Evolutionary conservation across 2,329 filamentous ascomycete genomes (phyloP).

Genomic region (Exophiala lecanii-corni): DNA sequence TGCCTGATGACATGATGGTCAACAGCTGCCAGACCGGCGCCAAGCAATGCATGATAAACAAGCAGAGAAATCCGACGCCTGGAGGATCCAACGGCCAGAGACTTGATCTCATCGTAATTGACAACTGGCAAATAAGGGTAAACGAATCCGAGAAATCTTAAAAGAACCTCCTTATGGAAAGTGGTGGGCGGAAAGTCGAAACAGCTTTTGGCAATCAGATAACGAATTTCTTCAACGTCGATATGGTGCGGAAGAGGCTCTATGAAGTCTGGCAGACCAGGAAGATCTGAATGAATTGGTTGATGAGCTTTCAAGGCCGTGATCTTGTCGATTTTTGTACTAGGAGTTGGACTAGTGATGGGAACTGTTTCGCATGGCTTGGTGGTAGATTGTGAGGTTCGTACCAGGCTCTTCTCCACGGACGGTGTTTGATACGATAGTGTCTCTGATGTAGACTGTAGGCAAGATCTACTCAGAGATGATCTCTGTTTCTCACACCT

Average conservation of each 20-base stretch:
- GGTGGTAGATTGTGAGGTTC: too few relatives aligned
- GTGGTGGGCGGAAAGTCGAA: slow-evolving; percentile 2
- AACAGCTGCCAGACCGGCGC: slow-evolving; percentile 10
- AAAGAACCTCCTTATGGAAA: slow-evolving; percentile 5
- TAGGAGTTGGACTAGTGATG: too few relatives aligned
- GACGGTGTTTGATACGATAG: too few relatives aligned
- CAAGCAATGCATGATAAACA: slow-evolving; percentile 8
- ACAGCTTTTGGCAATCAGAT: slow-evolving; percentile 1
- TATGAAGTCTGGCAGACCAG: slow-evolving; percentile 11
- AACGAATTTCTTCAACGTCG: slow-evolving; percentile 4
- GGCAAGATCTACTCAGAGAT: too few relatives aligned
- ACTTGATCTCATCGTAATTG: slow-evolving; percentile 5
- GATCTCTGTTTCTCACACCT: too few relatives aligned
- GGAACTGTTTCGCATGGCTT: too few relatives aligned
- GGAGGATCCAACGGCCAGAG: background rate
- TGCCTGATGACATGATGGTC: slow-evolving; percentile 5
- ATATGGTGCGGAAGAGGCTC: slow-evolving; percentile 4
- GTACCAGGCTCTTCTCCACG: too few relatives aligned
- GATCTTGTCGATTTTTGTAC: too few relatives aligned
- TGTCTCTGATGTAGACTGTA: too few relatives aligned
- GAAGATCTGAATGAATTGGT: too few relatives aligned
- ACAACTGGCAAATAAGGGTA: slow-evolving; percentile 7
- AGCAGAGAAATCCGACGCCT: slow-evolving; percentile 3
- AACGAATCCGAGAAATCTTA: slow-evolving; percentile 7
- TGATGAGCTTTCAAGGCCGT: too few relatives aligned